Conservation (phyloP, 148 eudicot genomes). For the Nyssa sinensis region DNA sequence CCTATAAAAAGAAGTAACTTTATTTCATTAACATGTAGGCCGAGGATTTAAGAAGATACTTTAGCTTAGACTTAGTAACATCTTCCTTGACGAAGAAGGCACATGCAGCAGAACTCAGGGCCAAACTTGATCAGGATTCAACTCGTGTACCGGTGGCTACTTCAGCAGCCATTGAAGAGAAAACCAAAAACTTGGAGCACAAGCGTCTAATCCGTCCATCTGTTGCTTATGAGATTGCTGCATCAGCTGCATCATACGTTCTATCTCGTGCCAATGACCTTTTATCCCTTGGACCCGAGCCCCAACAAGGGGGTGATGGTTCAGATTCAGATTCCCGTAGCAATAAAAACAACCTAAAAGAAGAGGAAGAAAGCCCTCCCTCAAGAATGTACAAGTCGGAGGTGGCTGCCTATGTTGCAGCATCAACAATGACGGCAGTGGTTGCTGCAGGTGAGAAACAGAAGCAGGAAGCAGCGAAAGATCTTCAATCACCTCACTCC, state of each 20-base stretch:
- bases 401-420: slow-evolving; percentile 70
- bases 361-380: slow-evolving; percentile 19
- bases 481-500: slow-evolving; percentile 71
- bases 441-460: slow-evolving; percentile 78
- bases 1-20: not conserved
- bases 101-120: slow-evolving; percentile 43
- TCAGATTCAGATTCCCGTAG: not conserved
- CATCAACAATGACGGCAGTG: slow-evolving; percentile 84
- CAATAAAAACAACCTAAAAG: not conserved
- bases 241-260: slow-evolving; percentile 71
- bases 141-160: slow-evolving; percentile 15
- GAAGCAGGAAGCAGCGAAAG: slow-evolving; percentile 60
- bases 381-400: slow-evolving; percentile 48
- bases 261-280: slow-evolving; percentile 42
- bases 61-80: slow-evolving; percentile 52
- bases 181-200: slow-evolving; percentile 10
- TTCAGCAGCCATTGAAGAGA: slow-evolving; percentile 6
- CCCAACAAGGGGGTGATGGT: slow-evolving; percentile 16
- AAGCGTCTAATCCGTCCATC: slow-evolving; percentile 23
- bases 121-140: slow-evolving; percentile 40
- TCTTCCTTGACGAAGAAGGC: slow-evolving; percentile 81
- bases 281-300: slow-evolving; percentile 16
- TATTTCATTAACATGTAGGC: slow-evolving; percentile 30
- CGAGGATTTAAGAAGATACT: slow-evolving; percentile 45
- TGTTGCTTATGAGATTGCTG: slow-evolving; percentile 69